Evolutionary conservation across 352 stramenopile genomes (phyloP).

Genomic region (Pelagophyceae sp.): DNA sequence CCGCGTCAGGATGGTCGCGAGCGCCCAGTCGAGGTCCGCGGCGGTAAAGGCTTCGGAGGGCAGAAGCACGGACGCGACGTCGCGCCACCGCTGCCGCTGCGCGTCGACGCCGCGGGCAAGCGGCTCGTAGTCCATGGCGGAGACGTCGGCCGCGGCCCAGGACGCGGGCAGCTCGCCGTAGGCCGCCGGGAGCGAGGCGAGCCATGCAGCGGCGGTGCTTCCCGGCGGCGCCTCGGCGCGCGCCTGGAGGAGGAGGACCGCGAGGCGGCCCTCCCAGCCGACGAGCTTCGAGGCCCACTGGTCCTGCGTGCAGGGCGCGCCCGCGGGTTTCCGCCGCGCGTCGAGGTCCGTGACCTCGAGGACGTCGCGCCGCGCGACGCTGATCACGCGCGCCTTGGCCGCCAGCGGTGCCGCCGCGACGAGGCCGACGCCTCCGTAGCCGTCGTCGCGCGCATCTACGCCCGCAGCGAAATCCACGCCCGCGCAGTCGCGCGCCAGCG

Average conservation of each 20-base stretch:
- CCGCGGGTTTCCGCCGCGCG: neutral
- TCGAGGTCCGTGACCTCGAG: constrained; percentile 8
- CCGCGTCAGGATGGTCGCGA: constrained; percentile 15
- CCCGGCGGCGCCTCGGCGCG: too few species aligned
- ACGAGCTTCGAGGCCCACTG: neutral
- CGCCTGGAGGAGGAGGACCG: neutral
- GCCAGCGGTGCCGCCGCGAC: too few species aligned
- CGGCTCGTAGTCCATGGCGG: neutral
- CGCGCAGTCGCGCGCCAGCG: too few species aligned
- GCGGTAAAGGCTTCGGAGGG: neutral
- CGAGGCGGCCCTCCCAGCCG: constrained; percentile 12
- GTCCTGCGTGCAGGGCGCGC: neutral
- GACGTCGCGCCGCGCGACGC: too few species aligned
- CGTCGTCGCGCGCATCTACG: too few species aligned
- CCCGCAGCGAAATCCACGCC: too few species aligned
- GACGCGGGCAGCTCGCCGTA: constrained; percentile 1
- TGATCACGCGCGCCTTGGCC: too few species aligned
- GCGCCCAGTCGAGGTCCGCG: neutral
- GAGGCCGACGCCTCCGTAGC: too few species aligned
- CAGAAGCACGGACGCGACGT: neutral
- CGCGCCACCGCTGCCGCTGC: neutral
- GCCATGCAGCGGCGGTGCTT: neutral
- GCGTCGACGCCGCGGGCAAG: neutral
- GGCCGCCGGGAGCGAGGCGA: neutral
- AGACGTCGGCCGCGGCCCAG: neutral